Percentiles rank a stretch among this genome's conserved stretches.
phyloP scores from a whole-genome alignment of 1,139 yeast species.

The Pichia sp. region DNA sequence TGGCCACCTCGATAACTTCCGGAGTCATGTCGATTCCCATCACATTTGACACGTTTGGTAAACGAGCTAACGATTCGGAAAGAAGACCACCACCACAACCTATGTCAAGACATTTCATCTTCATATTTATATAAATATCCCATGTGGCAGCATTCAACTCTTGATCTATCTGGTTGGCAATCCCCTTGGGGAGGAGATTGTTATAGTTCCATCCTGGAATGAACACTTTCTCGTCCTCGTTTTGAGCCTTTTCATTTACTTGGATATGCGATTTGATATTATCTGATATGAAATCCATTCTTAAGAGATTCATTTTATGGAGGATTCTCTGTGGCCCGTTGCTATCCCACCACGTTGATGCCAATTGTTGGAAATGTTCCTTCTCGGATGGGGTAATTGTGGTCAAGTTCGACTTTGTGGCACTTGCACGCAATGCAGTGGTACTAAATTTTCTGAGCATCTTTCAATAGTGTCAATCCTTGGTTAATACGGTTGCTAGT shows the following conservation, averaged over 20 bases:
- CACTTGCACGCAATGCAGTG: background rate
- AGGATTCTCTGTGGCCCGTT: slow-evolving; percentile 87
- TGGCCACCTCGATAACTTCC: slow-evolving; percentile 78
- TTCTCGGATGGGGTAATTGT: slow-evolving; percentile 42
- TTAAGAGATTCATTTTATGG: slow-evolving; percentile 85
- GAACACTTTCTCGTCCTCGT: slow-evolving; percentile 48
- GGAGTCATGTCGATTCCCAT: slow-evolving; percentile 79
- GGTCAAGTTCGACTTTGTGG: slow-evolving; percentile 22
- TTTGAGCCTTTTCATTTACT: slow-evolving; percentile 35
- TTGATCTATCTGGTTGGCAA: slow-evolving; percentile 39
- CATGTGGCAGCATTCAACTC: slow-evolving; percentile 43
- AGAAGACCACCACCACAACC: slow-evolving; percentile 99
- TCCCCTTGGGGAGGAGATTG: slow-evolving; percentile 48
- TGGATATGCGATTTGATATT: slow-evolving; percentile 44
- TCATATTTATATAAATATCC: slow-evolving; percentile 30
- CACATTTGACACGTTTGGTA: slow-evolving; percentile 55
- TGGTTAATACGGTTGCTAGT: no score
- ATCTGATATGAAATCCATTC: slow-evolving; percentile 78
- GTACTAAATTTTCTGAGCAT: slow-evolving; percentile 5
- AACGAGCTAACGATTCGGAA: slow-evolving; percentile 79
- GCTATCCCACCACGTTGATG: slow-evolving; percentile 95
- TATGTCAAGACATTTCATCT: slow-evolving; percentile 63
- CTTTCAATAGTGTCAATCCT: no score
- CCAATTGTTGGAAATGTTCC: slow-evolving; percentile 76
- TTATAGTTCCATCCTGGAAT: slow-evolving; percentile 74